Base-by-base conservation (phyloP, 371 early-diverging fungal genomes). In the Choanephora cucurbitarum region DNA sequence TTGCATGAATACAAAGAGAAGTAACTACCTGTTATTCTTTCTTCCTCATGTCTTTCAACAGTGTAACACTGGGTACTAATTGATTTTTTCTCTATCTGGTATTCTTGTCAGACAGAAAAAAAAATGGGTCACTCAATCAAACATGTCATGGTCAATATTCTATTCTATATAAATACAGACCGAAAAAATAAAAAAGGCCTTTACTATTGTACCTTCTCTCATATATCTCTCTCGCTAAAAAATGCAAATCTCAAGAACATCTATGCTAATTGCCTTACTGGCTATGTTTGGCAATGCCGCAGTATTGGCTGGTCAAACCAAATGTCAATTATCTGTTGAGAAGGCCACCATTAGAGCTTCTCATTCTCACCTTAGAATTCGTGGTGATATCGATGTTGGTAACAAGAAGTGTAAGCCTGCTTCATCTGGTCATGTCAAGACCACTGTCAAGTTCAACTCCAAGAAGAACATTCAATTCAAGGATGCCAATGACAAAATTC, bases 261-360 rank as follows among this genome's bases (percentile, higher is more conserved):
- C 43, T 52, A 47, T 56, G 37, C 21, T 57, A 13, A 33, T 45
- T 41, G 43, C 33, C 43, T 21, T 62, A 34, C 37, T 63, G 19
- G 49, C 57, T n/a, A 23, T 39, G 6, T 10, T 57, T n/a, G 15
- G 49, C 40, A 49, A 33, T 44, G 54, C 31, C 11, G 33, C 37
- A 2, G 37, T 37, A 2, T 37, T 37, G 37, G 37, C 37, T 31
- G 63, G 57, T 9, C 42, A 52, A 10, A 57, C 43, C 14, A 19
- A 13, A n/a, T 63, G 63, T 41, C 6, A 49, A 23, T 24, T 53
- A 1, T 34, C 49, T 6, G 40, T 57, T 49, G 50, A 63, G 10
- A 52, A 63, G 17, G 43, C 58, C 17, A 40, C 57, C n/a, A 34
- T 63, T 22, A 57, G 34, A 44, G 32, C 48, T 15, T 57, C 63